These are phyloP conservation scores for Tolypocladium paradoxum DNA, from an alignment of 2,329 filamentous ascomycete genomes.

Conservation along the genomic window DNA sequence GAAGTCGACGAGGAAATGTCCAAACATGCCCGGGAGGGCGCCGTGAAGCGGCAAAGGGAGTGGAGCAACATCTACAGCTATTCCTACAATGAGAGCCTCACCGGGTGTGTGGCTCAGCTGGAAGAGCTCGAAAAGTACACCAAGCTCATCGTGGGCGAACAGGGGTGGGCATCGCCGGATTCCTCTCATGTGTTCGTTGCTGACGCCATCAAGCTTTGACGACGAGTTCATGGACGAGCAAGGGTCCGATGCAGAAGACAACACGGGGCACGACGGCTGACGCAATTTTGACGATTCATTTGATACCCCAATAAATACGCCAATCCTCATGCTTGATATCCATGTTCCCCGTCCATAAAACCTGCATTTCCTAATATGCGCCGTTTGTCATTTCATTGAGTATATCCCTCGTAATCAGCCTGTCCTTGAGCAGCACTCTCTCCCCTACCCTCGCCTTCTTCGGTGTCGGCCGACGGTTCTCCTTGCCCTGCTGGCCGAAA, in stretches of 20 bases:
- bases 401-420: conserved; percentile 64
- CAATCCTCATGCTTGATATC: conserved; percentile 1
- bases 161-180: conserved; percentile 22
- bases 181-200: neutral
- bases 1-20: conserved; percentile 30
- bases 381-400: conserved; percentile 56
- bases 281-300: neutral
- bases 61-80: conserved; percentile 49
- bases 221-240: conserved; percentile 15
- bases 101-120: conserved; percentile 42
- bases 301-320: conserved; percentile 7
- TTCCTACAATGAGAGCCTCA: conserved; percentile 41
- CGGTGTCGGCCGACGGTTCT: conserved; percentile 37
- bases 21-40: conserved; percentile 8
- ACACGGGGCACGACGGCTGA: neutral
- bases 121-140: conserved; percentile 44
- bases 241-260: conserved; percentile 10
- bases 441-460: conserved; percentile 48
- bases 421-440: conserved; percentile 52
- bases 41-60: conserved; percentile 26
- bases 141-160: conserved; percentile 47
- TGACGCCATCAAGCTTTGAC: conserved; percentile 19
- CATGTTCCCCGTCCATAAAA: neutral
- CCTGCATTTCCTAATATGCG: conserved; percentile 16
- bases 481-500: conserved; percentile 23